Percentiles rank a stretch among this genome's conserved stretches.
Evolutionary conservation across 2,329 filamentous ascomycete species (phyloP).

Genomic region (Fusarium nisikadoi): DNA sequence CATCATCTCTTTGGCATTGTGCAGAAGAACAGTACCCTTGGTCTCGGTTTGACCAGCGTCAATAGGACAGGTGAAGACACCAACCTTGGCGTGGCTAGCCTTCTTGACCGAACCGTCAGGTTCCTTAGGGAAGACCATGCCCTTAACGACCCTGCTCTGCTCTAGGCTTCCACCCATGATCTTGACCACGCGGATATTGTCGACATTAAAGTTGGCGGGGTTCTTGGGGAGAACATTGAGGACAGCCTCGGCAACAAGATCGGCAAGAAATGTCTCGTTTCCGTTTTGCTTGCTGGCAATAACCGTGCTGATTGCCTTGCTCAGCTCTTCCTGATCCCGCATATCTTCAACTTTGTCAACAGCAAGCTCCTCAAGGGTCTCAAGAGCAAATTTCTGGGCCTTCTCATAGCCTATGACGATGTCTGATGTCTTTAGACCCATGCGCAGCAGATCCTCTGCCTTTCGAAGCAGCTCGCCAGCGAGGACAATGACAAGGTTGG

Average conservation of each 20-base stretch:
- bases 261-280: conserved; percentile 86
- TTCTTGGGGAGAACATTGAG: conserved; percentile 96
- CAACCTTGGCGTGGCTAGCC: conserved; percentile 92
- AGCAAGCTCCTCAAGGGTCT: conserved; percentile 85
- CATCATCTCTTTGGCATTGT: conserved; percentile 98
- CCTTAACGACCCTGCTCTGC: conserved; percentile 93
- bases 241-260: conserved; percentile 85
- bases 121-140: conserved; percentile 97
- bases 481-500: conserved; percentile 95
- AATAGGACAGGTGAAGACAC: conserved; percentile 94
- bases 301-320: conserved; percentile 95
- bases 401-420: conserved; percentile 96
- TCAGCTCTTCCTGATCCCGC: conserved; percentile 81
- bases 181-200: conserved; percentile 99
- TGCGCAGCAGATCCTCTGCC: conserved; percentile 93
- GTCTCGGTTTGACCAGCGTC: conserved; percentile 97
- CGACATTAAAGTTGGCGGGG: conserved; percentile 95
- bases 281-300: conserved; percentile 97
- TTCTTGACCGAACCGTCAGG: conserved; percentile 95
- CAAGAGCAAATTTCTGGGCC: conserved; percentile 87
- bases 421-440: conserved; percentile 98
- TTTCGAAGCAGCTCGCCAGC: conserved; percentile 96
- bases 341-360: conserved; percentile 93
- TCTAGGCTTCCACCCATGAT: conserved; percentile 98
- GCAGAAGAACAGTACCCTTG: conserved; percentile 95